A percentile compares a stretch with the other conserved stretches of the same genome.
phyloP scores from a whole-genome alignment of 208 protist species.

The Spongospora subterranea region DNA sequence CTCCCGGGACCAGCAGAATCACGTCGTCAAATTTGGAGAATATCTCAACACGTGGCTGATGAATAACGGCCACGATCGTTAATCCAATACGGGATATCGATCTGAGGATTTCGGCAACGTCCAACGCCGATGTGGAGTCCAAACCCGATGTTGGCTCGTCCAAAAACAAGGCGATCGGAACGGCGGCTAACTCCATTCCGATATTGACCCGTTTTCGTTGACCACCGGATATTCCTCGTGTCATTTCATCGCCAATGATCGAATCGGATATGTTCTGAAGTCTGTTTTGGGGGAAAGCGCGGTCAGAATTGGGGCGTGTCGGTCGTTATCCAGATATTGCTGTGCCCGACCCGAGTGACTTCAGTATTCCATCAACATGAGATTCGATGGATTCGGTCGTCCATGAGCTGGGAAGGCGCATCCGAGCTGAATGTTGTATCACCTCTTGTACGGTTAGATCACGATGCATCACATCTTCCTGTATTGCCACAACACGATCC shows the following conservation, averaged over 20 bases:
- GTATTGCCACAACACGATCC: neutral
- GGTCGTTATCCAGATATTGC: neutral
- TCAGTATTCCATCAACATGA: neutral
- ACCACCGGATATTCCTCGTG: neutral
- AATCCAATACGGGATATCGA: neutral
- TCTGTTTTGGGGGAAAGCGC: neutral
- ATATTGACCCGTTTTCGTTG: constrained; percentile 5
- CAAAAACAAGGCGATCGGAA: neutral
- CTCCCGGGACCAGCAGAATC: constrained; percentile 17
- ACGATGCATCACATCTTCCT: constrained; percentile 21
- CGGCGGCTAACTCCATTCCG: neutral
- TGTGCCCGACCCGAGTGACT: neutral
- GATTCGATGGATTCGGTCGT: neutral
- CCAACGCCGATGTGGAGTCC: neutral
- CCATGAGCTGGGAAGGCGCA: neutral
- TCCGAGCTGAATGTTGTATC: neutral
- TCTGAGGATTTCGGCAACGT: neutral
- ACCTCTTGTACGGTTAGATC: neutral
- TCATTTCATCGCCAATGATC: neutral
- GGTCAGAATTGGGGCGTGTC: too few relatives aligned
- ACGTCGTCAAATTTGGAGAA: constrained; percentile 4
- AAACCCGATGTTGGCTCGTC: neutral
- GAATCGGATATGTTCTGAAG: neutral
- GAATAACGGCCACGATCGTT: neutral
- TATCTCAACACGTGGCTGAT: neutral